Base-by-base conservation (phyloP, 164 flowering plant genomes). In the Amborella trichopoda region DNA sequence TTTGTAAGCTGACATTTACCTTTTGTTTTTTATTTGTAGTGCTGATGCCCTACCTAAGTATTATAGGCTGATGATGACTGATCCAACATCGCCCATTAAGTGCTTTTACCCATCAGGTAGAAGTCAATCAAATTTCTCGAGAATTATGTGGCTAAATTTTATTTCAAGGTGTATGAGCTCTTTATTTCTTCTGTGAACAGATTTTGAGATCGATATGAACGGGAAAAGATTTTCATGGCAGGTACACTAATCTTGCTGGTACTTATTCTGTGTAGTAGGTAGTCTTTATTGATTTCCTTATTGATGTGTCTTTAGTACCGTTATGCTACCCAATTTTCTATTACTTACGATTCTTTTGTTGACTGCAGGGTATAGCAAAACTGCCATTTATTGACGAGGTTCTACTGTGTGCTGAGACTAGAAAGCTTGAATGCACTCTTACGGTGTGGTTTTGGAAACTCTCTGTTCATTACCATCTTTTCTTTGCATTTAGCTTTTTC, bases 161-260 rank as follows among this genome's bases (percentile, higher is more conserved):
- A 37, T 5, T 14, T 37, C 18, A 4, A 14, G 4, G 14, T 5
- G 14, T 16, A 6, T 37, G 18, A 37, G 14, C 13, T 37, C 9
- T 38, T 10, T 23, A 5, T 43, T 52, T 48, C 12, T 55, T 54
- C 6, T 64, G 17, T 63, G 26, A 19, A 38, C 75, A 93, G 99
- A 85, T 72, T 83, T 93, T 69, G 89, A 83, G 70, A 62, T 93
- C 43, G 99, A 93, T 60, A 83, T 93, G 99, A 80, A 93, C 74
- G 99, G 99, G 6, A 93, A 93, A 67, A 82, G 94, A 26, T 83
- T 77, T 54, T 76, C 91, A 18, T 93, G 99, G 99, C 99, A 93
- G 99, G 99, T 88, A 54, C 11, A 8, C 4, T 43, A 37, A 16
- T 37, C 13, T 1, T 37, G n/a, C 40, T 37, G n/a, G 40, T 5